Evolutionary conservation across 495 filamentous ascomycete species (phyloP).

Genomic region (Hypoxylon intermedium): DNA sequence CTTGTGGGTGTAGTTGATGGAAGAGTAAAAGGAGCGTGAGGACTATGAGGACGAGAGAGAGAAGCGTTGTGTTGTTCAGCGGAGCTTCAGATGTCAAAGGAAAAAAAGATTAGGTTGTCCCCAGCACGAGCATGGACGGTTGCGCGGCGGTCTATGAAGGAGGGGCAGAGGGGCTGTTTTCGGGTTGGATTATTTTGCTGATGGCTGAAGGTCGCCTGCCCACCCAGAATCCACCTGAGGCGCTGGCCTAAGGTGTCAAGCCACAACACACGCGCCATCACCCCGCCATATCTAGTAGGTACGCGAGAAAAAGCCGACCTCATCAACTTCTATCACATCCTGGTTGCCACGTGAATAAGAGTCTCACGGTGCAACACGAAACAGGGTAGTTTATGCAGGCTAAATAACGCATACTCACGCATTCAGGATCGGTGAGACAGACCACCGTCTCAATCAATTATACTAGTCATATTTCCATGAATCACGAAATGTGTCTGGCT

Average conservation of each 20-base stretch:
- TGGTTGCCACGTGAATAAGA: neutral
- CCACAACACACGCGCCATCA: conserved; percentile 18
- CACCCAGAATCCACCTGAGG: conserved; percentile 8
- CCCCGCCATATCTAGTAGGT: conserved; percentile 26
- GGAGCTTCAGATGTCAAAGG: conserved; percentile 32
- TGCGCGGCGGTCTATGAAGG: conserved; percentile 41
- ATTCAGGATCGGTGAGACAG: conserved; percentile 8
- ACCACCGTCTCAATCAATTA: conserved; percentile 10
- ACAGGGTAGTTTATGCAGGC: conserved; percentile 25
- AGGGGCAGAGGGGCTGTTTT: conserved; percentile 32
- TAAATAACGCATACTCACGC: conserved; percentile 8
- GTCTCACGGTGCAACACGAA: conserved; percentile 18
- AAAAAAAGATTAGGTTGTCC: conserved; percentile 27
- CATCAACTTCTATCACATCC: neutral
- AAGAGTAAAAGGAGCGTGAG: conserved; percentile 1
- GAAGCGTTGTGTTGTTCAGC: conserved; percentile 20
- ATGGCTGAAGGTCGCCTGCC: conserved; percentile 6
- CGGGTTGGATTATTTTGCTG: conserved; percentile 25
- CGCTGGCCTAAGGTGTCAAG: conserved; percentile 18
- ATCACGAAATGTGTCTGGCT: too few relatives aligned
- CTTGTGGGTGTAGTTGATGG: conserved; percentile 10
- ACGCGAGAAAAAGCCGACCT: conserved; percentile 1
- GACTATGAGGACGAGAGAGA: conserved; percentile 2
- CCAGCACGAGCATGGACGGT: conserved; percentile 7
- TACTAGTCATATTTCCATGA: neutral